Evolutionary conservation across 2,329 filamentous ascomycete species (phyloP).

Genomic region (Nigrospora oryzae): DNA sequence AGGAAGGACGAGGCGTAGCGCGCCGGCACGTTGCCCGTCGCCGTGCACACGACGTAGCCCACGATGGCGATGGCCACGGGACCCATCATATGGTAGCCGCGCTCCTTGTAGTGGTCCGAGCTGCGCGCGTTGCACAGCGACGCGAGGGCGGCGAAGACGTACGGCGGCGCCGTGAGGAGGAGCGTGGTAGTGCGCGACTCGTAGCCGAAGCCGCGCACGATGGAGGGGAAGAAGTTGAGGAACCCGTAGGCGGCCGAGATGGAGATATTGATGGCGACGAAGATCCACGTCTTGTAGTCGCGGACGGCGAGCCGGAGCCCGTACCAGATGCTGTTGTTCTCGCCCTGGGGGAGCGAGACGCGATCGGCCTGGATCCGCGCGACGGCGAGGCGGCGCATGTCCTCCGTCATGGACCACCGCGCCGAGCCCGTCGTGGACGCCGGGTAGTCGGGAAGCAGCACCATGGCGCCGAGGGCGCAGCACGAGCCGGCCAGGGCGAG

Average conservation of each 20-base stretch:
- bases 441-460: conserved; percentile 41
- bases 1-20: conserved; percentile 44
- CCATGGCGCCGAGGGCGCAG: conserved; percentile 29
- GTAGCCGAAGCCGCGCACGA: conserved; percentile 13
- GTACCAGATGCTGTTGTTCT: conserved; percentile 8
- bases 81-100: conserved; percentile 49
- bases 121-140: conserved; percentile 52
- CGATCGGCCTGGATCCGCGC: conserved; percentile 6
- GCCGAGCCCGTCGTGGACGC: conserved; percentile 25
- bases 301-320: conserved; percentile 13
- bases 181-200: conserved; percentile 10
- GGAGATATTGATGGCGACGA: conserved; percentile 12
- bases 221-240: conserved; percentile 14
- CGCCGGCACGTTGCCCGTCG: conserved; percentile 42
- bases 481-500: conserved; percentile 24
- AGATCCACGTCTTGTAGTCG: conserved; percentile 14
- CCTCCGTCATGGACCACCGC: conserved; percentile 13
- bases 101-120: conserved; percentile 52
- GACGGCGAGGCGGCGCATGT: conserved; percentile 2
- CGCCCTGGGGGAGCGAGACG: conserved; percentile 12
- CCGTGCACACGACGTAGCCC: conserved; percentile 51
- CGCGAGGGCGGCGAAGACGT: conserved; percentile 43
- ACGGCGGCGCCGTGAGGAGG: conserved; percentile 48
- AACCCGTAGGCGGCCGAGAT: conserved; percentile 12
- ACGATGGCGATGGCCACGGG: conserved; percentile 45